phyloP scores from a whole-genome alignment of 257 asterid species.

The Plectranthus barbatus region DNA sequence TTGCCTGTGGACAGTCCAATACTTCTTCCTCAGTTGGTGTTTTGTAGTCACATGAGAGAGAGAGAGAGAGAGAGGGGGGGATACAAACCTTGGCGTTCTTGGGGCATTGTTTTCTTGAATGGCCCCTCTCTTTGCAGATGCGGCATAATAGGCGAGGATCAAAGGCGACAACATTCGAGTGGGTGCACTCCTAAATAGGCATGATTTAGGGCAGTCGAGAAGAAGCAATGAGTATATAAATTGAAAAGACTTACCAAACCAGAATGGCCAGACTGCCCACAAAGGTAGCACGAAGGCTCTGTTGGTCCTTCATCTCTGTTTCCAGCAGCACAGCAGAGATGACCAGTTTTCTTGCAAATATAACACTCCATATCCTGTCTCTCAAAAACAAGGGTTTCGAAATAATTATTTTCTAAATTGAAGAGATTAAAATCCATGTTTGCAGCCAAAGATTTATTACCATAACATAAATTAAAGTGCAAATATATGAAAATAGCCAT shows the following conservation, averaged over 20 bases:
- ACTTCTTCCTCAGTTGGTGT: no score
- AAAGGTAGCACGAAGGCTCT: slow-evolving; percentile 35
- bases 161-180: neutral
- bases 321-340: slow-evolving; percentile 34
- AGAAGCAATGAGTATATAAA: no score
- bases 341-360: slow-evolving; percentile 36
- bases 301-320: slow-evolving; percentile 16
- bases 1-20: slow-evolving; percentile 9
- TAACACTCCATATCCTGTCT: slow-evolving; percentile 36
- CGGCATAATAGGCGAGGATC: slow-evolving; percentile 10
- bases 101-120: neutral
- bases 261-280: slow-evolving; percentile 38
- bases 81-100: slow-evolving; percentile 12
- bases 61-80: neutral
- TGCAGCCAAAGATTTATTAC: neutral
- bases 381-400: no score
- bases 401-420: no score
- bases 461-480: neutral
- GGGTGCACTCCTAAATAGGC: slow-evolving; percentile 25
- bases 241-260: slow-evolving; percentile 30
- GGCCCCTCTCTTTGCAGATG: slow-evolving; percentile 17
- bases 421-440: neutral
- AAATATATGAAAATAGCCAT: no score
- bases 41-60: no score
- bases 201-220: neutral